Evolutionary conservation across 2,329 filamentous ascomycete species (phyloP).

Genomic region (Blastomyces gilchristii): DNA sequence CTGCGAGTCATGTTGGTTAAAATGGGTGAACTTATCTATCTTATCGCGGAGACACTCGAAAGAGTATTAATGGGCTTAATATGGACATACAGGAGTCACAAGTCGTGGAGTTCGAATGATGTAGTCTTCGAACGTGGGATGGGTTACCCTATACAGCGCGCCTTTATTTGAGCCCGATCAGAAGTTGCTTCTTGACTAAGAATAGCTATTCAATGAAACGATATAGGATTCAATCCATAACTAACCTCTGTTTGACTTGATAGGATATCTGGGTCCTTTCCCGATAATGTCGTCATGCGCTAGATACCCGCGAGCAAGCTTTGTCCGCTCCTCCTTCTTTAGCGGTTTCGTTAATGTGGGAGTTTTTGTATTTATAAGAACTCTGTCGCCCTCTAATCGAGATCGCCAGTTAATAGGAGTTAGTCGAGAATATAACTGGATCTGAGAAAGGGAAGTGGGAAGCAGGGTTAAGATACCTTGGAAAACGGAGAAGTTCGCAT

Average conservation of each 20-base stretch:
- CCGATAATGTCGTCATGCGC: conserved; percentile 53
- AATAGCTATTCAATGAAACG: background rate
- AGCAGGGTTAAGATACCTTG: conserved; percentile 21
- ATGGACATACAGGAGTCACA: conserved; percentile 58
- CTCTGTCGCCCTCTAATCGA: conserved; percentile 35
- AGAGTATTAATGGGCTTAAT: background rate
- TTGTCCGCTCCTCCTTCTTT: conserved; percentile 27
- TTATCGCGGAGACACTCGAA: background rate
- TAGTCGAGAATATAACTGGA: background rate
- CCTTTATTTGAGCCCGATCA: conserved; percentile 22
- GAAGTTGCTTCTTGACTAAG: background rate
- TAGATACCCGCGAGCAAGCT: conserved; percentile 30
- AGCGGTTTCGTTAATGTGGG: conserved; percentile 36
- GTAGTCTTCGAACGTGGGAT: conserved; percentile 64
- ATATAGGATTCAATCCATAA: background rate
- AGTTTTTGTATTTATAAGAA: conserved; percentile 31
- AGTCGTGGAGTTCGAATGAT: conserved; percentile 55
- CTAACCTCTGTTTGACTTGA: conserved; percentile 45
- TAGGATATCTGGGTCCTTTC: conserved; percentile 47
- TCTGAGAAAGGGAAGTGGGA: background rate
- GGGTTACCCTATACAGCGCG: conserved; percentile 46
- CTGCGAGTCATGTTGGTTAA: conserved; percentile 29
- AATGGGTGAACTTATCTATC: conserved; percentile 15
- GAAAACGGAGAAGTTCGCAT: conserved; percentile 32
- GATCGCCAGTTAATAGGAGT: background rate